Conservation (phyloP, 306 rosid genomes). For the Vicia faba region DNA sequence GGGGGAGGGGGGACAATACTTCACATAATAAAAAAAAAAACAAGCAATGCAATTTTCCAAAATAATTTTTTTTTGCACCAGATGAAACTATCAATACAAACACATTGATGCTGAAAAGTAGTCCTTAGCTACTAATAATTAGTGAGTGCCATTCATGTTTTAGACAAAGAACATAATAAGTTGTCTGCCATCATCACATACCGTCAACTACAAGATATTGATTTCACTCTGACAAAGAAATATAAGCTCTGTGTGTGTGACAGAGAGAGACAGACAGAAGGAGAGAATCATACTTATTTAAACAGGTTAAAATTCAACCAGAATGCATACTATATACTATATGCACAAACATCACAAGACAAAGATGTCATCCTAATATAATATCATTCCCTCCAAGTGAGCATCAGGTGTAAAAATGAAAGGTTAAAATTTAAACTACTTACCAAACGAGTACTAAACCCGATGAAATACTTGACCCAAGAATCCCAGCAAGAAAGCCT, state of each 20-base stretch:
- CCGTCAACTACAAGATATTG: too few relatives aligned
- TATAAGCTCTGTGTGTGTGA: not conserved
- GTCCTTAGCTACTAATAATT: not conserved
- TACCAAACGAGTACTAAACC: slow-evolving; percentile 72
- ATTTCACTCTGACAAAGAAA: too few relatives aligned
- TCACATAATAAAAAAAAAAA: not conserved
- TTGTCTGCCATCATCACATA: too few relatives aligned
- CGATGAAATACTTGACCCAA: slow-evolving; percentile 80
- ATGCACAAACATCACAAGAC: slow-evolving; percentile 10
- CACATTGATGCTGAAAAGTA: slow-evolving; percentile 6
- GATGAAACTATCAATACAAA: slow-evolving; percentile 1
- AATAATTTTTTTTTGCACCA: too few relatives aligned
- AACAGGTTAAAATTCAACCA: not conserved
- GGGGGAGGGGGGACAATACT: not conserved
- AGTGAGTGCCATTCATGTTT: not conserved
- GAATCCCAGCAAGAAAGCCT: slow-evolving; percentile 76
- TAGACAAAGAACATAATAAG: too few relatives aligned
- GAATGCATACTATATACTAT: slow-evolving; percentile 7
- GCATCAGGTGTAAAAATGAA: slow-evolving; percentile 17
- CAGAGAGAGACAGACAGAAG: not conserved
- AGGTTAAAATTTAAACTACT: slow-evolving; percentile 40
- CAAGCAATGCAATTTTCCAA: not conserved
- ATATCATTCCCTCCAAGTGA: slow-evolving; percentile 28
- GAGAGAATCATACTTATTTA: slow-evolving; percentile 17
- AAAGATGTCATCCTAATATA: slow-evolving; percentile 23